These are phyloP conservation scores for Pogostemon cablin DNA, from an alignment of 257 asterid species.

Conservation along the genomic window DNA sequence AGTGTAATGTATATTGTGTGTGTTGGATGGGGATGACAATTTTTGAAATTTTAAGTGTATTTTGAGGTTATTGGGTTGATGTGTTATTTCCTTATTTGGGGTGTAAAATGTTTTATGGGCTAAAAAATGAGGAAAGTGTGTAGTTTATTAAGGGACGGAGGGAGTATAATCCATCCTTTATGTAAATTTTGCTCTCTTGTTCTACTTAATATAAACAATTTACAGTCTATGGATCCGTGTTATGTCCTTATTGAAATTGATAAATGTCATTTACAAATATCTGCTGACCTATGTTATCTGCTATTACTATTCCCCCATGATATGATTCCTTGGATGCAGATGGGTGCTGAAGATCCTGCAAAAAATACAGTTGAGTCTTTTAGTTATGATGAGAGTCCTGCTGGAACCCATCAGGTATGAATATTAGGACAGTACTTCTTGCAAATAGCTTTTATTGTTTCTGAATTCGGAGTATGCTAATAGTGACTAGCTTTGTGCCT, in stretches of 20 bases:
- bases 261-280: slow-evolving; percentile 1
- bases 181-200: not conserved
- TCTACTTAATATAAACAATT: not conserved
- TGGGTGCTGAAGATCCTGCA: slow-evolving; percentile 36
- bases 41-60: too few species aligned
- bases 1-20: too few species aligned
- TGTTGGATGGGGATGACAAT: too few species aligned
- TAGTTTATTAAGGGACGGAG: too few species aligned
- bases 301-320: slow-evolving; percentile 24
- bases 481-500: too few species aligned
- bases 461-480: slow-evolving; percentile 4
- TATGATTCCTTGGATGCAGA: slow-evolving; percentile 39
- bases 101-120: too few species aligned
- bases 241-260: not conserved
- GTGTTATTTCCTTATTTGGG: too few species aligned
- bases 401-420: slow-evolving; percentile 53
- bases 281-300: slow-evolving; percentile 1
- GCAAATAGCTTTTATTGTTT: slow-evolving; percentile 19
- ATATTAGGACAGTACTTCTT: slow-evolving; percentile 18
- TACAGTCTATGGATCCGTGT: not conserved
- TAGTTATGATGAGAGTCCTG: slow-evolving; percentile 37
- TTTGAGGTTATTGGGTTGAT: too few species aligned
- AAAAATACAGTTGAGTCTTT: slow-evolving; percentile 38
- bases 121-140: too few species aligned
- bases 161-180: too few species aligned